phyloP scores from a whole-genome alignment of 108 stramenopile species.

The Pseudonitzschia multiseries region DNA sequence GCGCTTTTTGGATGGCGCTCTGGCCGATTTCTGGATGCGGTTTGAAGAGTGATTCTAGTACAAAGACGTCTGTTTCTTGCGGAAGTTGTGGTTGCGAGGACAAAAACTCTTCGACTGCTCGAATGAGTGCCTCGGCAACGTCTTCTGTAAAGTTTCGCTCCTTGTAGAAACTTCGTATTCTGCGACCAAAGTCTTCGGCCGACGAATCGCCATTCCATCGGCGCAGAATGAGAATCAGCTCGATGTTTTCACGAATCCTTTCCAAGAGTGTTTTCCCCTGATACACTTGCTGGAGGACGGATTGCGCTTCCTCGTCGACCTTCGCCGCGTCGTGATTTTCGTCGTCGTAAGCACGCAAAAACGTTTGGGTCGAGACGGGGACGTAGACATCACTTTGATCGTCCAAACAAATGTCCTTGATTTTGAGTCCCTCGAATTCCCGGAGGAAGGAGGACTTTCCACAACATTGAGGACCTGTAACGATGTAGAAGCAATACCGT shows the following conservation, averaged over 20 bases:
- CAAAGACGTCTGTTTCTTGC: constrained; percentile 30
- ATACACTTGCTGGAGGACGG: constrained; percentile 5
- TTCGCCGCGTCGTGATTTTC: background rate
- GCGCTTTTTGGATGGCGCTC: constrained; percentile 30
- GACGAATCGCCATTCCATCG: constrained; percentile 28
- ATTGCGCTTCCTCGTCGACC: background rate
- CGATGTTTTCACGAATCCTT: constrained; percentile 29
- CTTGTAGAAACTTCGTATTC: constrained; percentile 8
- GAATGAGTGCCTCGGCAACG: constrained; percentile 17
- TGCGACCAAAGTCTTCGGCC: constrained; percentile 15
- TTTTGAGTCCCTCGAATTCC: constrained; percentile 23
- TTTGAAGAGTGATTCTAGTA: constrained; percentile 41
- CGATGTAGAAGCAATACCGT: background rate
- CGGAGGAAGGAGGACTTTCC: constrained; percentile 71
- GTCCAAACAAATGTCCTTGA: constrained; percentile 69
- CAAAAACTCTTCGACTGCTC: constrained; percentile 18
- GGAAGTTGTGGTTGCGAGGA: constrained; percentile 21
- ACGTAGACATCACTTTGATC: constrained; percentile 77
- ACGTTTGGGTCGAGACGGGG: constrained; percentile 42
- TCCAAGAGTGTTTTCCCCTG: constrained; percentile 25
- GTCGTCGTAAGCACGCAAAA: constrained; percentile 26
- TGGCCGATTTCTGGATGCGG: constrained; percentile 29
- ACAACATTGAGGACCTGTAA: constrained; percentile 52
- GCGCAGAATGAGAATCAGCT: constrained; percentile 19
- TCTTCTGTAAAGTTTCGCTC: background rate